Conservation (phyloP, 1,284 basidiomycete genomes). For the Trichosporon sp. region DNA sequence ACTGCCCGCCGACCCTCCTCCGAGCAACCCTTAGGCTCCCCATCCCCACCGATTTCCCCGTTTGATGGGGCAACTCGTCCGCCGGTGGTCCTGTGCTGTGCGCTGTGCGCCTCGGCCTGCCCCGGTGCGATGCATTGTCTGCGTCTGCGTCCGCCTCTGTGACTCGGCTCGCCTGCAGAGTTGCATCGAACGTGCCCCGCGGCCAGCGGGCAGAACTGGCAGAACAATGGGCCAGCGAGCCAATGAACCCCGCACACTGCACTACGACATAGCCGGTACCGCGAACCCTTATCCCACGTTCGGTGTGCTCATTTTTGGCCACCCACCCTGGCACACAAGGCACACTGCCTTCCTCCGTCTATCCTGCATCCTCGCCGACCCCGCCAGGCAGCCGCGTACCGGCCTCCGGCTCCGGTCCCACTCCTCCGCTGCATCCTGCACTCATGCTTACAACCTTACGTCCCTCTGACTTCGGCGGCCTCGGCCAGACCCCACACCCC, state of each 20-base stretch:
- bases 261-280: neutral
- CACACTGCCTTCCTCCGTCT: neutral
- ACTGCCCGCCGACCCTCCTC: neutral
- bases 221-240: neutral
- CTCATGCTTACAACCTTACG: neutral
- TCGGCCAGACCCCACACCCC: neutral
- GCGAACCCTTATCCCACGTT: neutral
- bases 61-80: constrained; percentile 10
- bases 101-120: no score
- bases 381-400: neutral
- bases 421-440: neutral
- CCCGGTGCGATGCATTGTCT: neutral
- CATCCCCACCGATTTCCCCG: neutral
- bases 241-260: no score
- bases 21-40: neutral
- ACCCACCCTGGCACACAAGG: neutral
- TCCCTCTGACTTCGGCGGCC: neutral
- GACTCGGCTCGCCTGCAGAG: no score
- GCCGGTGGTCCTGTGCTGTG: no score
- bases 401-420: neutral
- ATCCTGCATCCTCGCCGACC: neutral
- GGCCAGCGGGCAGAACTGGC: no score
- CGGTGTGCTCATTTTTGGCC: neutral
- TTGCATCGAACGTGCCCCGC: neutral
- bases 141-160: no score